A percentile compares a stretch with the other conserved stretches of the same genome.
phyloP scores from a whole-genome alignment of 1,139 yeast species.

The Sugiyamaella pinicola region DNA sequence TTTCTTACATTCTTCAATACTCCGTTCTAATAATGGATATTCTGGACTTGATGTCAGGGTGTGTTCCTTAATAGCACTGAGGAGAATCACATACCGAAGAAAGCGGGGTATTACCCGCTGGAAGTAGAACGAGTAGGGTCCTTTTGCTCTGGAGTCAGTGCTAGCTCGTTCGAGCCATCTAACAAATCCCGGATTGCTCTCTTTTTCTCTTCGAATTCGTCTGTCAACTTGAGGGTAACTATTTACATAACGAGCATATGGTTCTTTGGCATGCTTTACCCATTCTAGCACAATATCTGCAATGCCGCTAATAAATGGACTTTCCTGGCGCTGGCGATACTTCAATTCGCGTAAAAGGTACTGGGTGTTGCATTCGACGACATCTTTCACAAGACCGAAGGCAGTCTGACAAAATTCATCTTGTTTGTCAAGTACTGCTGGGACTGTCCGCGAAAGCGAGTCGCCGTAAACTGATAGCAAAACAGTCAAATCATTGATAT shows the following conservation, averaged over 20 bases:
- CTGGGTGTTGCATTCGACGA: constrained; percentile 61
- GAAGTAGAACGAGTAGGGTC: constrained; percentile 63
- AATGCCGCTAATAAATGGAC: constrained; percentile 66
- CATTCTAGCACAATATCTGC: constrained; percentile 68
- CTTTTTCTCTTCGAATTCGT: constrained; percentile 44
- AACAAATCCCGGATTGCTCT: constrained; percentile 51
- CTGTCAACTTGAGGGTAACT: constrained; percentile 42
- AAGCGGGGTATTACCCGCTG: constrained; percentile 77
- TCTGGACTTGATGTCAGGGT: constrained; percentile 60
- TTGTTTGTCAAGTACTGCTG: constrained; percentile 50
- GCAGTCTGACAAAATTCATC: constrained; percentile 63
- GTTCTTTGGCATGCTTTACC: constrained; percentile 59
- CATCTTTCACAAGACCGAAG: constrained; percentile 60
- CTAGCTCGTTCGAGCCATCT: constrained; percentile 53
- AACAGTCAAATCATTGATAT: constrained; percentile 66
- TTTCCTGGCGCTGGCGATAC: constrained; percentile 54
- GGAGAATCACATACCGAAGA: constrained; percentile 68
- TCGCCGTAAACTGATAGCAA: constrained; percentile 62
- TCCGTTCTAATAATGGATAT: constrained; percentile 54
- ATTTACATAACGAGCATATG: constrained; percentile 61
- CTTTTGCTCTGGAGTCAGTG: constrained; percentile 49
- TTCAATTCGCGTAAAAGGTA: constrained; percentile 59
- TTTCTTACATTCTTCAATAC: constrained; percentile 52
- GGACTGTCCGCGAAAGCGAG: constrained; percentile 43
- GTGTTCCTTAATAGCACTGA: constrained; percentile 58